Percentiles rank a stretch among this genome's conserved stretches.
These are phyloP conservation scores for Rhexocercosporidium sp. DNA, from an alignment of 2,329 filamentous ascomycete species.

Conservation along the genomic window DNA sequence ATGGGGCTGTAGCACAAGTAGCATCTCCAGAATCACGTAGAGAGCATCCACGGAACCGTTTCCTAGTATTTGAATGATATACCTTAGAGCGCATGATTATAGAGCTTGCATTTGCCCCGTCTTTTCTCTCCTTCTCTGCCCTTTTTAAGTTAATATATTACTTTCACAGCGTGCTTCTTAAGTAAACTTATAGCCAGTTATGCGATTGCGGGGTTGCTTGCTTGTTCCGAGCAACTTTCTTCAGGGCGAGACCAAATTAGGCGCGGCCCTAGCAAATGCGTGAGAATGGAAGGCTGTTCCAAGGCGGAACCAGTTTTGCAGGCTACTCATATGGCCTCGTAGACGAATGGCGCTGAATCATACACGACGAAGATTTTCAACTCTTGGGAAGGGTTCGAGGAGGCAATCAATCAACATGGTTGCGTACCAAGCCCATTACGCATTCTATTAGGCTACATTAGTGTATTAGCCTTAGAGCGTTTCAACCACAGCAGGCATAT, in stretches of 20 bases:
- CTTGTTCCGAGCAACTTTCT: background rate
- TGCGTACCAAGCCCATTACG: too few species aligned
- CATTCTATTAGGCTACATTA: too few species aligned
- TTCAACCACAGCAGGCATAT: too few species aligned
- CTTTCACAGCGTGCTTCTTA: background rate
- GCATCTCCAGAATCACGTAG: conserved; percentile 28
- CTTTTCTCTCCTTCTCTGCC: background rate
- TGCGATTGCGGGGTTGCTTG: background rate
- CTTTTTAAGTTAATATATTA: background rate
- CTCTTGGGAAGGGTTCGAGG: too few species aligned
- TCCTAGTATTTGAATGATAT: conserved; percentile 22
- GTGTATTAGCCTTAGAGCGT: too few species aligned
- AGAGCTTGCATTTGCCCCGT: conserved; percentile 10
- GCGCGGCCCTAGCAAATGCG: background rate
- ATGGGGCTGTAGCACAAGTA: conserved; percentile 29
- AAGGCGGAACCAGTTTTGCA: background rate
- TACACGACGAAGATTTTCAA: too few species aligned
- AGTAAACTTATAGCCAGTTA: conserved; percentile 3
- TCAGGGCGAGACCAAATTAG: background rate
- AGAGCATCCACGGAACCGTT: conserved; percentile 26
- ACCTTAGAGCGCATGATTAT: conserved; percentile 9
- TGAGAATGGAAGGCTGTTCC: background rate
- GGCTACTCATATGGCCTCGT: background rate
- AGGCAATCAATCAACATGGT: too few species aligned
- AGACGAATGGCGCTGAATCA: too few species aligned